A percentile compares a stretch with the other conserved stretches of the same genome.
Evolutionary conservation across 2,329 filamentous ascomycete species (phyloP).

Genomic region (Ascochyta clinopodiicola): DNA sequence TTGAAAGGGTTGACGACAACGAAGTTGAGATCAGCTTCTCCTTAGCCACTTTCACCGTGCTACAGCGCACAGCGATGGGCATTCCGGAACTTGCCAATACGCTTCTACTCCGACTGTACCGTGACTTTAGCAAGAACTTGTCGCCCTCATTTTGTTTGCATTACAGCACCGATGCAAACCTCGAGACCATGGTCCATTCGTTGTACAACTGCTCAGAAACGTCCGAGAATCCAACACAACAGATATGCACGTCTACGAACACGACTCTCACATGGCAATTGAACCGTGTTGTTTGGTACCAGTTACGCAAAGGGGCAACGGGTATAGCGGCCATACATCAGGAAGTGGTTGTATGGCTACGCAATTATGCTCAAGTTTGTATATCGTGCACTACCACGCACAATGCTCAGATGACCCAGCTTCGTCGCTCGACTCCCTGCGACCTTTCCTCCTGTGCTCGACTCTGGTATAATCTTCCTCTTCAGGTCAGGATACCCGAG

Average conservation of each 20-base stretch:
- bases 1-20: slow-evolving; percentile 32
- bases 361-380: slow-evolving; percentile 19
- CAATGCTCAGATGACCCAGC: slow-evolving; percentile 13
- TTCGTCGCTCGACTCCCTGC: slow-evolving; percentile 37
- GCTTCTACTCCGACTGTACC: slow-evolving; percentile 33
- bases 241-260: slow-evolving; percentile 26
- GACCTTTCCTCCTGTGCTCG: slow-evolving; percentile 21
- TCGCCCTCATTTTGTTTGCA: slow-evolving; percentile 38
- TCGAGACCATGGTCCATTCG: slow-evolving; percentile 24
- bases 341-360: slow-evolving; percentile 10
- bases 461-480: slow-evolving; percentile 33
- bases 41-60: slow-evolving; percentile 25
- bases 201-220: slow-evolving; percentile 25
- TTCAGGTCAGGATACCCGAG: slow-evolving; percentile 42
- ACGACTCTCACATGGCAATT: slow-evolving; percentile 36
- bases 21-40: slow-evolving; percentile 42
- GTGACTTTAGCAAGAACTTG: slow-evolving; percentile 13
- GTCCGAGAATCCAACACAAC: slow-evolving; percentile 20
- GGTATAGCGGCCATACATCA: slow-evolving; percentile 27
- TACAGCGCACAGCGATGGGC: slow-evolving; percentile 38
- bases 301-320: slow-evolving; percentile 12
- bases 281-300: slow-evolving; percentile 25
- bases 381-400: slow-evolving; percentile 34
- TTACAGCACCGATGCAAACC: slow-evolving; percentile 29
- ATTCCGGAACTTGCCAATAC: slow-evolving; percentile 27